Evolutionary conservation across 1,284 basidiomycete species (phyloP).

Genomic region (Ganoderma lucidum): DNA sequence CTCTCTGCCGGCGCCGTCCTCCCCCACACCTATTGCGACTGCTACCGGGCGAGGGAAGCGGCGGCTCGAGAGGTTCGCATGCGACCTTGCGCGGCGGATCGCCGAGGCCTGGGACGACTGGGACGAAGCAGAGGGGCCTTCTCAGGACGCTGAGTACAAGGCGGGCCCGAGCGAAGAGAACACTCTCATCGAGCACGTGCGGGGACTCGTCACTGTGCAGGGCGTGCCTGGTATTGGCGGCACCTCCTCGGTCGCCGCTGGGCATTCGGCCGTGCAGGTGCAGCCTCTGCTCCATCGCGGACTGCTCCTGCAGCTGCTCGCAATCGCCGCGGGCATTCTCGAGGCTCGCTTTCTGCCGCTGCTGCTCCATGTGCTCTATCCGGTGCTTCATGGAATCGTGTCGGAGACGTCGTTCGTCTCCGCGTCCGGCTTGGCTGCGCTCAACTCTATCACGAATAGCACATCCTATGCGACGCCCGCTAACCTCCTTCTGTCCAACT

Average conservation of each 20-base stretch:
- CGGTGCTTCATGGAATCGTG: constrained; percentile 82
- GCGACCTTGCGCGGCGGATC: constrained; percentile 67
- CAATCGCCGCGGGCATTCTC: constrained; percentile 72
- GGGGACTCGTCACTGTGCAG: constrained; percentile 54
- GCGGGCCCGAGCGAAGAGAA: constrained; percentile 41
- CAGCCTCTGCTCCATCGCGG: constrained; percentile 66
- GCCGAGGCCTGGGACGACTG: constrained; percentile 76
- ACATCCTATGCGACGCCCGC: constrained; percentile 85
- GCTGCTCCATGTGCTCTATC: constrained; percentile 86
- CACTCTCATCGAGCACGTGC: constrained; percentile 59
- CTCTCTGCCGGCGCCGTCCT: constrained; percentile 33
- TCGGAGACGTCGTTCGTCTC: constrained; percentile 74
- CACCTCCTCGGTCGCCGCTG: constrained; percentile 41
- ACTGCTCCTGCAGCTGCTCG: constrained; percentile 76
- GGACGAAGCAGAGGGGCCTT: constrained; percentile 36
- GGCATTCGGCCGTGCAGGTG: constrained; percentile 46
- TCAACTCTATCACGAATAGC: constrained; percentile 72
- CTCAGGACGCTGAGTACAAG: constrained; percentile 29
- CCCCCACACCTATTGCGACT: constrained; percentile 23
- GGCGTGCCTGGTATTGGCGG: constrained; percentile 45
- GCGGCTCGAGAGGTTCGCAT: constrained; percentile 69
- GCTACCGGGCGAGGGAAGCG: constrained; percentile 47
- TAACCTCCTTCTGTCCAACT: constrained; percentile 89
- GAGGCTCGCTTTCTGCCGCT: constrained; percentile 72
- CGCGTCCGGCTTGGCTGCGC: constrained; percentile 72